These are phyloP conservation scores for Phyllosticta paracitricarpa DNA, from an alignment of 2,329 filamentous ascomycete genomes.

Conservation along the genomic window DNA sequence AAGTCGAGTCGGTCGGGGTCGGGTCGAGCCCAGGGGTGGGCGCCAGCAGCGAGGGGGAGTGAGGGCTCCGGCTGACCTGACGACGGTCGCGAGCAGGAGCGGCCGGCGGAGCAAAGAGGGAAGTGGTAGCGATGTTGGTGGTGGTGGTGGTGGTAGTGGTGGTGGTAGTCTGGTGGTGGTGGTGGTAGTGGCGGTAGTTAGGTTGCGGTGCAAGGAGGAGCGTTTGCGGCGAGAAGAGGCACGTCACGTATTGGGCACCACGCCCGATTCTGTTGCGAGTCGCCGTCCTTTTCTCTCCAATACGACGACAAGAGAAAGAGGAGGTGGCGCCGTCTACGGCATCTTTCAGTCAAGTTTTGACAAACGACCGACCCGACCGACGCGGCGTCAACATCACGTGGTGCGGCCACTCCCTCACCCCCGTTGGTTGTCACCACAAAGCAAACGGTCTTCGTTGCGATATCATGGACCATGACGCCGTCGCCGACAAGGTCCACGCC, in stretches of 20 bases:
- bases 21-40: not conserved
- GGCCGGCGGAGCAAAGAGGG: not conserved
- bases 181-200: not conserved
- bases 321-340: not conserved
- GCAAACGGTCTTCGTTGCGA: not conserved
- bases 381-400: not conserved
- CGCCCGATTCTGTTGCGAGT: not conserved
- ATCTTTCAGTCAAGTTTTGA: not conserved
- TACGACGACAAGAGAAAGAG: not conserved
- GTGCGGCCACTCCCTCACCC: not conserved
- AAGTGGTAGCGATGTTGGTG: not conserved
- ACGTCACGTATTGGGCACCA: not conserved
- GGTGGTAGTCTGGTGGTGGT: not conserved
- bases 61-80: not conserved
- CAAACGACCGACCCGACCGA: not conserved
- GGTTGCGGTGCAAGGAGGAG: not conserved
- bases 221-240: not conserved
- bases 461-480: conserved; percentile 3
- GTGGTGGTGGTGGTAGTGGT: not conserved
- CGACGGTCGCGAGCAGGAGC: not conserved
- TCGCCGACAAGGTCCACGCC: conserved; percentile 58
- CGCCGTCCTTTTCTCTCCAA: not conserved
- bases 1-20: not conserved
- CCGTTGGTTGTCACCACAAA: not conserved
- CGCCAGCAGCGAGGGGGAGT: not conserved